Conservation (phyloP, 2,329 filamentous ascomycete genomes). For the Colletotrichum tabaci region DNA sequence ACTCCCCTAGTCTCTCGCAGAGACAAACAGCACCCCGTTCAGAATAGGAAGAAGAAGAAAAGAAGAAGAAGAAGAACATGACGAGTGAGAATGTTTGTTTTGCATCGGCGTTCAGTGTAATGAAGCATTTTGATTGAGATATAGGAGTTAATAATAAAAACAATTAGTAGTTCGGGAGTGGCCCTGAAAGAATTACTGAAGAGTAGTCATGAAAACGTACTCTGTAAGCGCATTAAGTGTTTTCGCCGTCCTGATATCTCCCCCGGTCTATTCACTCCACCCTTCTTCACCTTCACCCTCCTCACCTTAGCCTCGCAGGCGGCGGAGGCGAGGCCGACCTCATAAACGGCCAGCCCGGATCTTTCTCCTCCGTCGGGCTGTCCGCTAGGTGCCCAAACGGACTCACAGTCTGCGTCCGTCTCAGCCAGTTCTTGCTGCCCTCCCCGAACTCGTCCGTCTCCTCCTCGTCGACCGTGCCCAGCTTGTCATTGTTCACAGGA, state of each 20-base stretch:
- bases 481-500: constrained; percentile 16
- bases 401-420: constrained; percentile 51
- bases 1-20: neutral
- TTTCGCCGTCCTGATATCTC: neutral
- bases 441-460: constrained; percentile 36
- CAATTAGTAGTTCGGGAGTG: neutral
- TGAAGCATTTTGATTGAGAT: constrained; percentile 1
- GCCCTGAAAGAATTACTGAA: neutral
- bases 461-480: constrained; percentile 37
- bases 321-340: constrained; percentile 19
- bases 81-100: neutral
- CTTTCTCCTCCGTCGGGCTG: constrained; percentile 28
- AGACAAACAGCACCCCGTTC: neutral
- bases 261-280: neutral
- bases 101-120: neutral
- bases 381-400: constrained; percentile 52
- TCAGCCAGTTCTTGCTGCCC: constrained; percentile 50
- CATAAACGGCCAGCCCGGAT: constrained; percentile 33
- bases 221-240: neutral
- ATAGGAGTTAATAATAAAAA: neutral
- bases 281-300: neutral
- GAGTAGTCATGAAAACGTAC: constrained; percentile 3
- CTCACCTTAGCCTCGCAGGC: neutral
- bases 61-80: no score
- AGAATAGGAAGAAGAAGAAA: no score